Evolutionary conservation across 2,329 filamentous ascomycete genomes (phyloP), one percentile per base, ranked within the genome.

Genomic region (Fusarium chaquense): DNA sequence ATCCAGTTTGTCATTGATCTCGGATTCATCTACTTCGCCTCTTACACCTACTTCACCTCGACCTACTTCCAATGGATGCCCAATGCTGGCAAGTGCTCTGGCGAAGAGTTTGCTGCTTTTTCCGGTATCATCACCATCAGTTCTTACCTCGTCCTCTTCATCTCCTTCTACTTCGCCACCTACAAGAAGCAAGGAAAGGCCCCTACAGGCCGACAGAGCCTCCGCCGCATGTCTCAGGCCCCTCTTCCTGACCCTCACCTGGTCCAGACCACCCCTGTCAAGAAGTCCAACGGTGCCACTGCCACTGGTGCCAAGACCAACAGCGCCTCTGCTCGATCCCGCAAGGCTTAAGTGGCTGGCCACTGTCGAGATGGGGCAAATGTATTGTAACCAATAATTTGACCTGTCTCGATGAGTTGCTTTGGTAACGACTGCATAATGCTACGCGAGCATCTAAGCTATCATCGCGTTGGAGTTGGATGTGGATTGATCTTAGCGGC

Each of bases 21-120:
- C 67, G 94, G 93, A 76, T 98, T 98, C 81, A 93, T 98, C 81
- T 98, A 98, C 90, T 98, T 97, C 78, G 95, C 94, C 54, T 97
- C 95, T n/a, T 98, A 95, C 88, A 98, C 94, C 75, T 98, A 98
- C 87, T 98, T 98, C 87, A 90, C 92, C 74, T 94, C 91, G 75
- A 92, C 91, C 75, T 98, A 98, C 89, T 97, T 91, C 85, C 87
- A 86, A 46, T 91, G 88, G 86, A 85, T 97, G 80, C 95, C 95
- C 71, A 97, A 93, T 79, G 83, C 86, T 69, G 95, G 95, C 80
- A 85, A 90, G 75, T 99, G 95, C 81, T 93, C 95, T 41, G 95
- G 95, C 77, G 95, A 98, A 85, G 96, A 98, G 82, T 98, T 98
- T 77, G 95, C 95, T 50, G 95, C 95, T 45, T 93, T 98, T 77